phyloP scores from a whole-genome alignment of 1,139 yeast genomes.

The Sugiyamaella castrensis region DNA sequence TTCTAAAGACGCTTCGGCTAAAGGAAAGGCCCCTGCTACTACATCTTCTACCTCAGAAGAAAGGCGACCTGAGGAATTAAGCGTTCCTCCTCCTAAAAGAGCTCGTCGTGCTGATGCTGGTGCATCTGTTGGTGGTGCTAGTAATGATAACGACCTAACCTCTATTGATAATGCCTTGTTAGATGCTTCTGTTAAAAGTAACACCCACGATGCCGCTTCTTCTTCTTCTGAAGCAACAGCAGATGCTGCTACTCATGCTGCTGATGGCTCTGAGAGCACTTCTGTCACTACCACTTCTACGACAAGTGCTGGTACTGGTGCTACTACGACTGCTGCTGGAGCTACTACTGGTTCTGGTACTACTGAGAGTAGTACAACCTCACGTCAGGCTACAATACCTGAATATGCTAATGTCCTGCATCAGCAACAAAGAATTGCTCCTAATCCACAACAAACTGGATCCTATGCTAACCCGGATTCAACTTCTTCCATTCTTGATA shows the following conservation, averaged over 20 bases:
- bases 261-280: neutral
- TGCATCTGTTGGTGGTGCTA: neutral
- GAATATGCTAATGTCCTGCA: too few relatives aligned
- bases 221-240: constrained; percentile 3
- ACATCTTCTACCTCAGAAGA: neutral
- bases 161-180: too few relatives aligned
- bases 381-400: too few relatives aligned
- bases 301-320: neutral
- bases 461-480: too few relatives aligned
- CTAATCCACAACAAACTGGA: too few relatives aligned
- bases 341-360: neutral
- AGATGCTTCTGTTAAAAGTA: too few relatives aligned
- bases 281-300: neutral
- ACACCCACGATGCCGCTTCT: constrained; percentile 2
- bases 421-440: too few relatives aligned
- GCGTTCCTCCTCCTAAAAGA: neutral
- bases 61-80: neutral
- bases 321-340: neutral
- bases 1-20: neutral
- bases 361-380: too few relatives aligned
- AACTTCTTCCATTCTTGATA: too few relatives aligned
- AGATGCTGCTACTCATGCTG: neutral
- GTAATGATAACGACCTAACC: neutral
- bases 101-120: constrained; percentile 1
- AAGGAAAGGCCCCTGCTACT: neutral